Evolutionary conservation across 2,329 filamentous ascomycete genomes (phyloP).

Genomic region (Madurella fahalii): DNA sequence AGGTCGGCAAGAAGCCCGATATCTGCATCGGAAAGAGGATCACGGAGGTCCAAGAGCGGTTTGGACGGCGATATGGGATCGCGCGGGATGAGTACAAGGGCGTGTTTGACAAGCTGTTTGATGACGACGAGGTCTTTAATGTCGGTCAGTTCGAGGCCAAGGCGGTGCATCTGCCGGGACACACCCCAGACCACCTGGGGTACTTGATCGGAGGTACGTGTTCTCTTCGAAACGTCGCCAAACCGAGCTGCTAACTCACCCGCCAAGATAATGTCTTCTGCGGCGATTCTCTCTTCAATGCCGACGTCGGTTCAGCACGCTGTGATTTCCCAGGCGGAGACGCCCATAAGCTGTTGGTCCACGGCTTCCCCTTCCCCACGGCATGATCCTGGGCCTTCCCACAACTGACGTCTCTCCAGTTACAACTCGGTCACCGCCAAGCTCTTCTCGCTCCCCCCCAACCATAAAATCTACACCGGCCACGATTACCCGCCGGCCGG

Average conservation of each 20-base stretch:
- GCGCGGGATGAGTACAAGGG: conserved; percentile 37
- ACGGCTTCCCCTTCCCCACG: not conserved
- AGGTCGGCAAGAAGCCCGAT: conserved; percentile 34
- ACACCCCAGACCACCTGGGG: conserved; percentile 58
- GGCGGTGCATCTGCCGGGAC: conserved; percentile 54
- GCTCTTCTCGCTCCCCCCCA: conserved; percentile 40
- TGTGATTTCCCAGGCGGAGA: conserved; percentile 54
- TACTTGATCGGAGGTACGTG: conserved; percentile 49
- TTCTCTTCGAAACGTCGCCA: not conserved
- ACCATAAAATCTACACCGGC: conserved; percentile 49
- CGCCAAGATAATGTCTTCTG: conserved; percentile 47
- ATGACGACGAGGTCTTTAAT: conserved; percentile 50
- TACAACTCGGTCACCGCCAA: conserved; percentile 24
- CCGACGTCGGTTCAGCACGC: conserved; percentile 49
- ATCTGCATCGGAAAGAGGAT: conserved; percentile 56
- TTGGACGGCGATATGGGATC: conserved; percentile 47
- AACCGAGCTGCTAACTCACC: not conserved
- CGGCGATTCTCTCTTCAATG: conserved; percentile 51
- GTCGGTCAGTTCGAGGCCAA: conserved; percentile 45
- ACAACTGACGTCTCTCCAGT: not conserved
- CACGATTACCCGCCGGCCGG: conserved; percentile 50
- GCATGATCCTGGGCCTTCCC: not conserved
- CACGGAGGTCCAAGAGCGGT: conserved; percentile 45
- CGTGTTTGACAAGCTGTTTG: conserved; percentile 51
- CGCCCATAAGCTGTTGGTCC: conserved; percentile 34